Conservation (phyloP, 805 yeast genomes). For the Suhomyces vadensis region DNA sequence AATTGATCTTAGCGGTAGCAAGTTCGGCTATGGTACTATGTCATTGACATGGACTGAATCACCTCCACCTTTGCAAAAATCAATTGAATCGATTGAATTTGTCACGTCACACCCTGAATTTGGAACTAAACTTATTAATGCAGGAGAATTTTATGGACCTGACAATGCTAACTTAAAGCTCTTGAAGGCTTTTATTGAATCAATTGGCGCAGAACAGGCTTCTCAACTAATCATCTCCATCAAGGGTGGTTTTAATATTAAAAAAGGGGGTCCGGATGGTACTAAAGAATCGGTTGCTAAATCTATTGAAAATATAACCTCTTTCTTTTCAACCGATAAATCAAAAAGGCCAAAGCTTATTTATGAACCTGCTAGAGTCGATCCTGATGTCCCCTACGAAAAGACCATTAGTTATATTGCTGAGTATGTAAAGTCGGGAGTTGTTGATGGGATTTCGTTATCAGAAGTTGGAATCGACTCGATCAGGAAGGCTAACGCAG, state of each 20-base stretch:
- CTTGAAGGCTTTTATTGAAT: slow-evolving; percentile 55
- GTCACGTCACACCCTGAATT: slow-evolving; percentile 45
- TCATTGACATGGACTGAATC: slow-evolving; percentile 68
- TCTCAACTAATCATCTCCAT: slow-evolving; percentile 58
- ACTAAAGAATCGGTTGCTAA: slow-evolving; percentile 45
- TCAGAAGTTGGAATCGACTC: slow-evolving; percentile 70
- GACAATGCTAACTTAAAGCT: slow-evolving; percentile 53
- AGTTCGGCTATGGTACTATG: slow-evolving; percentile 79
- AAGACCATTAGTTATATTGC: slow-evolving; percentile 57
- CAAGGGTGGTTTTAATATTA: slow-evolving; percentile 58
- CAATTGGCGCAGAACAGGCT: slow-evolving; percentile 53
- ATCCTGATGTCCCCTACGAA: slow-evolving; percentile 55
- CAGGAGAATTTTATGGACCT: slow-evolving; percentile 77
- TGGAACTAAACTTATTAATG: slow-evolving; percentile 59
- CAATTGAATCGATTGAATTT: slow-evolving; percentile 52
- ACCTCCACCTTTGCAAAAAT: slow-evolving; percentile 55
- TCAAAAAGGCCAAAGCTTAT: slow-evolving; percentile 34
- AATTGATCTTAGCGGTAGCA: slow-evolving; percentile 35
- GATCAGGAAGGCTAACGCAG: slow-evolving; percentile 56
- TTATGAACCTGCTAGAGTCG: slow-evolving; percentile 76
- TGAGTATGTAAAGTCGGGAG: slow-evolving; percentile 61
- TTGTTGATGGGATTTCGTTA: slow-evolving; percentile 68
- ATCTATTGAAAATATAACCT: slow-evolving; percentile 49
- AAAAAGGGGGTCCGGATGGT: slow-evolving; percentile 48
- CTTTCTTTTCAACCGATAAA: slow-evolving; percentile 28